Evolutionary conservation across 108 stramenopile species (phyloP).

Genomic region (Seminavis robusta): DNA sequence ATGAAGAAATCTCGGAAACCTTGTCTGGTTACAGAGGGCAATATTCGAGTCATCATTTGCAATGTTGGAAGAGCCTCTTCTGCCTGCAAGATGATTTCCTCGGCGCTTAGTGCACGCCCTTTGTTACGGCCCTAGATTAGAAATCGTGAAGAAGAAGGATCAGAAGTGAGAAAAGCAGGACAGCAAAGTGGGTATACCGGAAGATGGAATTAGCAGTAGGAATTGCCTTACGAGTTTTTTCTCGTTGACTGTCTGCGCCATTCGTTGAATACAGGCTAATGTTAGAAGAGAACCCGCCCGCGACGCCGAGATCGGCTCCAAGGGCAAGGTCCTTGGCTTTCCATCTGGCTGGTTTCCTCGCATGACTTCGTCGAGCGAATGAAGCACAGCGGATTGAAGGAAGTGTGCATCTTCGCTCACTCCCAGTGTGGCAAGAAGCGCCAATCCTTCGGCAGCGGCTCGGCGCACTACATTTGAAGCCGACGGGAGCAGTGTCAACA

Average conservation of each 20-base stretch:
- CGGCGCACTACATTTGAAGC: constrained; percentile 54
- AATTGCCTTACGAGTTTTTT: constrained; percentile 23
- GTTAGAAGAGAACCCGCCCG: constrained; percentile 67
- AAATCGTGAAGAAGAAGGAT: no score
- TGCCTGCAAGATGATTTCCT: no score
- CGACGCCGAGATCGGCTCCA: constrained; percentile 52
- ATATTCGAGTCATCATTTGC: constrained; percentile 78
- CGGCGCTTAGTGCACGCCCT: no score
- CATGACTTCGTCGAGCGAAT: constrained; percentile 79
- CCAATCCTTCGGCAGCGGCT: constrained; percentile 79
- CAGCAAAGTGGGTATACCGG: no score
- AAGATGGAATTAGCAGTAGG: no score
- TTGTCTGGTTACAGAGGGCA: constrained; percentile 65
- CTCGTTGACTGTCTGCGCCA: constrained; percentile 31
- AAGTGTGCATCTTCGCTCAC: constrained; percentile 78
- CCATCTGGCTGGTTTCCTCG: constrained; percentile 41
- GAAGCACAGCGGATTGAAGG: constrained; percentile 73
- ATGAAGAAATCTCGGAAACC: constrained; percentile 43
- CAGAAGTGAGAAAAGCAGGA: no score
- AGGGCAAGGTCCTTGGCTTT: constrained; percentile 34
- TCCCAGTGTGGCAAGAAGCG: constrained; percentile 70
- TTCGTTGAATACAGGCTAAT: constrained; percentile 77
- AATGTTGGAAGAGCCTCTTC: constrained; percentile 47
- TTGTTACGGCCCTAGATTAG: no score
- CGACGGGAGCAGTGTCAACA: constrained; percentile 66